Base-by-base conservation (phyloP, 106 monocot species). In the Allium cepa region DNA sequence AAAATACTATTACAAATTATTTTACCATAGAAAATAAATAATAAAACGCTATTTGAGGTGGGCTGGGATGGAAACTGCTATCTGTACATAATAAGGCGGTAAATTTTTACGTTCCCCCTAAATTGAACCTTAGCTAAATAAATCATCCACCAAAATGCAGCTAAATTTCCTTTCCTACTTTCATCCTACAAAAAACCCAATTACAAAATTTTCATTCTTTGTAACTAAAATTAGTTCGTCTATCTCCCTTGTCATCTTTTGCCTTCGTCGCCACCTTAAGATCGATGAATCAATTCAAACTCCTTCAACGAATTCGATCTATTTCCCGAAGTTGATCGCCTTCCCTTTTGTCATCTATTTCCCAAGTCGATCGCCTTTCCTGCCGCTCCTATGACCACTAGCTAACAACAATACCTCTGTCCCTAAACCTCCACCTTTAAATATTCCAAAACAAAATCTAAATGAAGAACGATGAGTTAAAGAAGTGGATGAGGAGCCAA, bases 221-320 rank as follows among this genome's bases (percentile, higher is more conserved):
- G 0, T 22, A 22, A 22, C 22, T 22, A 22, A 22, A 22, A 22
- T 22, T 22, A 22, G 22, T 22, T 22, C 22, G 22, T 22, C 22
- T 22, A 22, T 22, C 22, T 22, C 22, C 22, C 70, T 97, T 91
- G 96, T 46, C 36, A 74, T 64, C 92, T 47, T 56, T 84, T 59
- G 88, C 96, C 64, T 89, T 97, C 62, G 56, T 92, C 60, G 58
- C 86, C 66, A 88, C 80, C 16, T 92, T 92, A 65, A 89, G 22
- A 22, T 22, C 22, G 1, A 22, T 22, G 22, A 22, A 22, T 97
- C 75, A 84, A 91, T 50, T 92, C 96, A 8, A n/a, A 71, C 51
- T 80, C 83, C 18, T 46, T 72, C 71, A 92, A 91, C 22, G 88
- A 82, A 9, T 92, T 91, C 62, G 79, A 85, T 68, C 17, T 76